Percentiles rank a stretch among this genome's conserved stretches.
Conservation (phyloP, 805 yeast species). For the Candida sphagnicola region DNA sequence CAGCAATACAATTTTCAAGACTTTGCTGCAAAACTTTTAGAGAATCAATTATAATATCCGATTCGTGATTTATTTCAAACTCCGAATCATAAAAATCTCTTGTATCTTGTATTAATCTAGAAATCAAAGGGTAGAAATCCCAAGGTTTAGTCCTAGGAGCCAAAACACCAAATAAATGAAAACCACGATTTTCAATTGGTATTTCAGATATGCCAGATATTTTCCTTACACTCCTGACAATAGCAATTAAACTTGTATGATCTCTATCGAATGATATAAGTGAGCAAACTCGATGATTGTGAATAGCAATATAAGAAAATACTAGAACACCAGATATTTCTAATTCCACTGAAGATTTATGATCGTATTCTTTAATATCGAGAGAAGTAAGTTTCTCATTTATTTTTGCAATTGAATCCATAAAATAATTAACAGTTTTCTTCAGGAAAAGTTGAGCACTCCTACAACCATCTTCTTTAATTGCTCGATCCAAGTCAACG, state of each 20-base stretch:
- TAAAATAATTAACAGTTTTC: background rate
- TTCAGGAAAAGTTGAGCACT: background rate
- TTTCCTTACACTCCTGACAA: background rate
- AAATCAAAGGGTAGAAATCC: no score
- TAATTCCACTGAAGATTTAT: constrained; percentile 11
- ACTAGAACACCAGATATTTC: constrained; percentile 18
- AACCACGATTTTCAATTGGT: background rate
- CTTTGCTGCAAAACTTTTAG: background rate
- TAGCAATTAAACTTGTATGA: background rate
- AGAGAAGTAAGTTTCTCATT: background rate
- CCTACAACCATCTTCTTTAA: background rate
- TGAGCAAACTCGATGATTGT: constrained; percentile 27
- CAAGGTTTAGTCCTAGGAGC: no score
- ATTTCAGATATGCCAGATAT: background rate
- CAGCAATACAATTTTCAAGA: background rate
- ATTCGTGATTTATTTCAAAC: no score
- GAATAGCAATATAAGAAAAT: constrained; percentile 27
- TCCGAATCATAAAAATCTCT: no score
- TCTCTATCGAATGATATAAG: constrained; percentile 18
- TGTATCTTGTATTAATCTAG: no score
- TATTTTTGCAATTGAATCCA: no score
- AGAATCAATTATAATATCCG: background rate
- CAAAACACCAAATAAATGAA: background rate
- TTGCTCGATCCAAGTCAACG: background rate
- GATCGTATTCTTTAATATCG: background rate